Conservation (phyloP, 192 early-diverging fungal species). For the Podila minutissima region DNA sequence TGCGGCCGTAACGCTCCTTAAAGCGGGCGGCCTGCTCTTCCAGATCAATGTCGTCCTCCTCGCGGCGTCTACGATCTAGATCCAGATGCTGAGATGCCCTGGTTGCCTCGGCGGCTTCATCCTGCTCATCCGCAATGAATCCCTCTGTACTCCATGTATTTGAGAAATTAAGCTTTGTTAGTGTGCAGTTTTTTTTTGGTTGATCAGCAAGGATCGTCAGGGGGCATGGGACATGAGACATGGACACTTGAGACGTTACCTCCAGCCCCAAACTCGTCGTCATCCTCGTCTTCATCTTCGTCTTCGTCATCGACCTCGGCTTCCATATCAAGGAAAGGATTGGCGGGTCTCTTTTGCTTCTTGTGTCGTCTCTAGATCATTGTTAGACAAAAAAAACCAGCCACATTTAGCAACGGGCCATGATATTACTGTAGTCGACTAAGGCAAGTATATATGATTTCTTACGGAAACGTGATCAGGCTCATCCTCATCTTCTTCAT, state of each 20-base stretch:
- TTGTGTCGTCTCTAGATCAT: constrained; percentile 37
- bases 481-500: constrained; percentile 66
- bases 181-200: too few species aligned
- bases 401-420: background rate
- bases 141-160: constrained; percentile 43
- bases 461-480: constrained; percentile 55
- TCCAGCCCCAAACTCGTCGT: constrained; percentile 65
- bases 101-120: constrained; percentile 70
- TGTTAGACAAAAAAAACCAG: background rate
- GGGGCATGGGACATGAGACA: background rate
- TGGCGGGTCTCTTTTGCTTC: constrained; percentile 56
- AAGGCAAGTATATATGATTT: background rate
- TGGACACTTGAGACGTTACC: constrained; percentile 22
- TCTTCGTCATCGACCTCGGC: constrained; percentile 79
- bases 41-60: constrained; percentile 82
- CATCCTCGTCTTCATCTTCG: constrained; percentile 75
- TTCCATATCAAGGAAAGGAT: constrained; percentile 70
- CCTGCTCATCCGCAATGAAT: constrained; percentile 77
- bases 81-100: constrained; percentile 73
- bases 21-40: constrained; percentile 84
- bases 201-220: too few species aligned
- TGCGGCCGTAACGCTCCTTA: constrained; percentile 77
- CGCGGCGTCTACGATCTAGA: constrained; percentile 70
- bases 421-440: too few species aligned
- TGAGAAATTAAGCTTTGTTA: too few species aligned